phyloP scores from a whole-genome alignment of 345 rosid genomes.

The Citrus trifoliata region DNA sequence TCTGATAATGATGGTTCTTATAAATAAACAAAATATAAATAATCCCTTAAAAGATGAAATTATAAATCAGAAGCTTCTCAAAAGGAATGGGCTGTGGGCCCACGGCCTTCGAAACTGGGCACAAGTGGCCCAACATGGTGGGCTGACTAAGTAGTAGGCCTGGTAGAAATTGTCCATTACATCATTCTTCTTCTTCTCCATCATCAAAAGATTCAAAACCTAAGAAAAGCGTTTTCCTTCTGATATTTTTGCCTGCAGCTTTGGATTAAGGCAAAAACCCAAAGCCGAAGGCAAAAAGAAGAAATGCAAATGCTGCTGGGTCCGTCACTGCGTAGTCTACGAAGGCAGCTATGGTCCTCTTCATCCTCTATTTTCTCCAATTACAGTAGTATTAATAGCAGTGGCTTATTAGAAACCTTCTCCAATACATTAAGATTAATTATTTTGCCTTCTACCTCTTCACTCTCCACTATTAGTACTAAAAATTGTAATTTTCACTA shows the following conservation, averaged over 20 bases:
- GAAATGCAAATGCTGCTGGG: slow-evolving; percentile 1
- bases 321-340: slow-evolving; percentile 3
- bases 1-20: too few relatives aligned
- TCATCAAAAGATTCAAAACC: not conserved
- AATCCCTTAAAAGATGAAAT: too few relatives aligned
- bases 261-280: not conserved
- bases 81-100: too few relatives aligned
- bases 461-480: not conserved
- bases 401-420: not conserved
- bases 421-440: not conserved
- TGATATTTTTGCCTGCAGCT: not conserved
- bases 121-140: too few relatives aligned
- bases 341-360: slow-evolving; percentile 1
- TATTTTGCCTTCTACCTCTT: not conserved
- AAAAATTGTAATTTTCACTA: not conserved
- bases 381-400: not conserved
- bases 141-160: not conserved
- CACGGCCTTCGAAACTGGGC: too few relatives aligned
- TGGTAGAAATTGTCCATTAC: not conserved
- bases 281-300: too few relatives aligned
- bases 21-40: too few relatives aligned
- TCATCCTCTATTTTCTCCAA: not conserved
- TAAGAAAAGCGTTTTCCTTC: not conserved
- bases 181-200: not conserved
- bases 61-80: too few relatives aligned